Percentiles rank a stretch among this genome's conserved stretches.
Conservation (phyloP, 2,329 filamentous ascomycete genomes). For the Ophiocordyceps australis region DNA sequence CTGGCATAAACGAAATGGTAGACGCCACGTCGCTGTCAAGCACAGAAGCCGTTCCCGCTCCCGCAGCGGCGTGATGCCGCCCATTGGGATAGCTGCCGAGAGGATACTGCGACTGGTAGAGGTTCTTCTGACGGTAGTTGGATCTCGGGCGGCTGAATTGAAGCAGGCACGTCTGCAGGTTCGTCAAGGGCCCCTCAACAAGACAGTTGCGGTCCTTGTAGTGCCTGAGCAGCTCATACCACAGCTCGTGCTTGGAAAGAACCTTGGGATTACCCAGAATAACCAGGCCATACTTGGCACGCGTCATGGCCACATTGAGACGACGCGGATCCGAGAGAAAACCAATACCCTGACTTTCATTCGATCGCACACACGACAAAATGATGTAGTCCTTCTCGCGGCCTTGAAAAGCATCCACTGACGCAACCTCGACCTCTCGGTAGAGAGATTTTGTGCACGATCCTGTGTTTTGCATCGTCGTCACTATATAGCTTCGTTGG, state of each 20-base stretch:
- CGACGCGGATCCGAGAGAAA: slow-evolving; percentile 96
- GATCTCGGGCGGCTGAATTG: slow-evolving; percentile 93
- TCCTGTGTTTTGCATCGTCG: slow-evolving; percentile 96
- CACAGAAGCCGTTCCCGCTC: slow-evolving; percentile 17
- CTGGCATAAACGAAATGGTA: slow-evolving; percentile 86
- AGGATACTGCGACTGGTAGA: slow-evolving; percentile 52
- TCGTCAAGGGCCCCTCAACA: slow-evolving; percentile 86
- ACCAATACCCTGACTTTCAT: slow-evolving; percentile 96
- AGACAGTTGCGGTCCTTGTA: slow-evolving; percentile 96
- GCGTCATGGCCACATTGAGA: slow-evolving; percentile 90
- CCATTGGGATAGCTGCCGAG: slow-evolving; percentile 17
- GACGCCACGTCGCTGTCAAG: slow-evolving; percentile 63
- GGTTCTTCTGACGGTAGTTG: slow-evolving; percentile 76
- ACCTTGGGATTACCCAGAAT: slow-evolving; percentile 97
- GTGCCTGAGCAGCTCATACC: slow-evolving; percentile 87
- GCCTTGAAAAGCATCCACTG: slow-evolving; percentile 95
- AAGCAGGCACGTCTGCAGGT: slow-evolving; percentile 85
- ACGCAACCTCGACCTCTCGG: slow-evolving; percentile 96
- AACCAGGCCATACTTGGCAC: slow-evolving; percentile 90
- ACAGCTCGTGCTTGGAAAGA: slow-evolving; percentile 89
- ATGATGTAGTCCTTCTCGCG: slow-evolving; percentile 99
- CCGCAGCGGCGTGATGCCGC: slow-evolving; percentile 22
- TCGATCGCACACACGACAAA: slow-evolving; percentile 91
- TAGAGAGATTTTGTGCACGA: slow-evolving; percentile 97
- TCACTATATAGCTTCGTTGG: slow-evolving; percentile 94